Conservation (phyloP, 208 protist genomes). For the Crithidia sp. region DNA sequence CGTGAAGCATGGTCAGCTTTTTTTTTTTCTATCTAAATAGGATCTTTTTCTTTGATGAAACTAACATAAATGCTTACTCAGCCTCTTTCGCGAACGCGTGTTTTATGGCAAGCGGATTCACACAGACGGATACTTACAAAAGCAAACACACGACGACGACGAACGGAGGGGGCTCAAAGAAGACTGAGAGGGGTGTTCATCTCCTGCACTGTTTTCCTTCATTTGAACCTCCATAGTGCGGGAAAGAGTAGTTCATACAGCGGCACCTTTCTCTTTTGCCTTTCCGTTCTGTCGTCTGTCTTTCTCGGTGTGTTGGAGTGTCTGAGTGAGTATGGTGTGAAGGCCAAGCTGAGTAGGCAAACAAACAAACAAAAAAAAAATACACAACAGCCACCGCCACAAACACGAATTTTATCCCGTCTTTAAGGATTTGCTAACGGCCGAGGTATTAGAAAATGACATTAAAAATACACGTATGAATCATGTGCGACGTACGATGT, state of each 20-base stretch:
- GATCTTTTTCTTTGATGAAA: not conserved
- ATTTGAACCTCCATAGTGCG: no score
- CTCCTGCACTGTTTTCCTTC: no score
- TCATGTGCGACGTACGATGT: conserved; percentile 6
- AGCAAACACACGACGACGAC: not conserved
- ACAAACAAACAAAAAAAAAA: not conserved
- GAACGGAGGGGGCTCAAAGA: no score
- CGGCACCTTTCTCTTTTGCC: not conserved
- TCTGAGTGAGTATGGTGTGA: conserved; percentile 1
- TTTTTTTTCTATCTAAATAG: conserved; percentile 8
- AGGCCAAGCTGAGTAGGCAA: not conserved
- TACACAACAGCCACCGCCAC: not conserved
- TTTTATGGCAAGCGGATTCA: not conserved
- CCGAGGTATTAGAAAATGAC: not conserved
- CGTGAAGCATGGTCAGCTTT: not conserved
- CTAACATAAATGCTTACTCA: conserved; percentile 1
- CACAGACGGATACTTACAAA: not conserved
- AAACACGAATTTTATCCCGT: conserved; percentile 9
- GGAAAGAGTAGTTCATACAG: no score
- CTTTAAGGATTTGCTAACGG: conserved; percentile 10
- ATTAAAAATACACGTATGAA: conserved; percentile 1
- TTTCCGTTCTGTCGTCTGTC: not conserved
- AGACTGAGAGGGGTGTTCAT: no score
- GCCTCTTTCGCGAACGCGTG: conserved; percentile 2
- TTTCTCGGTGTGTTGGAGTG: not conserved